A percentile compares a stretch with the other conserved stretches of the same genome.
These are phyloP conservation scores for Sarcomyxa edulis DNA, from an alignment of 768 basidiomycete species.

Conservation along the genomic window DNA sequence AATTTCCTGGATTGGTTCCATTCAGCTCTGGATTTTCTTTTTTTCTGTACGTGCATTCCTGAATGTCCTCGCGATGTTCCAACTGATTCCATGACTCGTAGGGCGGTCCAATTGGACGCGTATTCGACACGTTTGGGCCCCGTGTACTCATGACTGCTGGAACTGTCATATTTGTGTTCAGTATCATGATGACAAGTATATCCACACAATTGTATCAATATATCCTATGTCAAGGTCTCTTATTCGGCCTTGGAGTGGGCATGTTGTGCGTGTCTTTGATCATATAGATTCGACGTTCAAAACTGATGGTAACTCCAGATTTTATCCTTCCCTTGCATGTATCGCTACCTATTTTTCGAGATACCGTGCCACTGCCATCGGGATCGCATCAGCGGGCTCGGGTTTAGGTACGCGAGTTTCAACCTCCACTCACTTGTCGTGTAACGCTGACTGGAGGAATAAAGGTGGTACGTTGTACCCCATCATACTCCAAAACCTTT, in stretches of 20 bases:
- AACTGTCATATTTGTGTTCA: conserved; percentile 38
- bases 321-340: conserved; percentile 65
- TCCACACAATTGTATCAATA: conserved; percentile 55
- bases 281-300: conserved; percentile 4
- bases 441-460: conserved; percentile 1
- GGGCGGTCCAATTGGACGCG: conserved; percentile 58
- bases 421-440: neutral
- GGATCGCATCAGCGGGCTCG: conserved; percentile 67
- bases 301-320: conserved; percentile 38
- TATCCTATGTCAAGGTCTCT: conserved; percentile 54
- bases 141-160: conserved; percentile 47
- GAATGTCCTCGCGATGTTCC: neutral
- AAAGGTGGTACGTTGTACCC: conserved; percentile 69
- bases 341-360: conserved; percentile 61
- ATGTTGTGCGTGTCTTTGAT: conserved; percentile 43
- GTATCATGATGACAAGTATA: conserved; percentile 59
- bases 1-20: conserved; percentile 68
- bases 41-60: conserved; percentile 45
- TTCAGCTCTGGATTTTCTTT: conserved; percentile 69
- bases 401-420: conserved; percentile 51
- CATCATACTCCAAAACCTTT: conserved; percentile 55
- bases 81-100: conserved; percentile 16
- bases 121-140: conserved; percentile 61
- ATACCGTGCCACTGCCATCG: conserved; percentile 67
- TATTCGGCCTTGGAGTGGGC: conserved; percentile 64